These are phyloP conservation scores for Heterobasidion annosum DNA, from an alignment of 1,284 basidiomycete genomes.

Conservation along the genomic window DNA sequence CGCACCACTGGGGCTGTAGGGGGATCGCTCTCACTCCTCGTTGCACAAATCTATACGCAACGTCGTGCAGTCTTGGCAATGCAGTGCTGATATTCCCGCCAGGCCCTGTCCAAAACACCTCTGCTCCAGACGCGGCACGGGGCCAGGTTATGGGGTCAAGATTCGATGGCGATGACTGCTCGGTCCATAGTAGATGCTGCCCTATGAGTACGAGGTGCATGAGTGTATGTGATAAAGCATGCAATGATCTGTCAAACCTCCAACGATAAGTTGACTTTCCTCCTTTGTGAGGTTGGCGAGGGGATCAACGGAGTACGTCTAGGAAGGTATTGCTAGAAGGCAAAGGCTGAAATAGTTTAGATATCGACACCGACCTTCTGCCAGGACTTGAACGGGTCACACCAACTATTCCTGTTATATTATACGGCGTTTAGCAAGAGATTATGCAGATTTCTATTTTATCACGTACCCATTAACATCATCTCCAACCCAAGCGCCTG, in stretches of 20 bases:
- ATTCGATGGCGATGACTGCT: slow-evolving; percentile 64
- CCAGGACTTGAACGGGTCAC: slow-evolving; percentile 75
- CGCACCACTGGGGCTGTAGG: slow-evolving; percentile 79
- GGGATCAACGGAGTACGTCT: slow-evolving; percentile 65
- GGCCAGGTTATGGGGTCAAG: slow-evolving; percentile 74
- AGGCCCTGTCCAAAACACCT: slow-evolving; percentile 79
- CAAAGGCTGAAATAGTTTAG: neutral
- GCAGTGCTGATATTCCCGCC: slow-evolving; percentile 48
- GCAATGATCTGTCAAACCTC: slow-evolving; percentile 23
- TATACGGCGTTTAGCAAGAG: too few species aligned
- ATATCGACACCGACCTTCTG: slow-evolving; percentile 21
- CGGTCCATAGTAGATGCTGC: slow-evolving; percentile 69
- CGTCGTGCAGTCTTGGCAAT: slow-evolving; percentile 62
- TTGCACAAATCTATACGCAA: slow-evolving; percentile 61
- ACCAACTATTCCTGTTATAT: slow-evolving; percentile 36
- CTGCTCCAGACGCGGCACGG: slow-evolving; percentile 67
- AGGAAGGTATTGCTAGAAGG: too few species aligned
- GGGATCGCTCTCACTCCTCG: slow-evolving; percentile 60
- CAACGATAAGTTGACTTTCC: slow-evolving; percentile 49
- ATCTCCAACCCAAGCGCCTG: slow-evolving; percentile 69
- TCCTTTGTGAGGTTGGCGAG: slow-evolving; percentile 40
- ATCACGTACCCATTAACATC: neutral
- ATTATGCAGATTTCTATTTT: neutral
- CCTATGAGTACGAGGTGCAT: neutral
- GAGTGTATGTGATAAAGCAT: neutral